Base-by-base conservation (phyloP, 495 filamentous ascomycete genomes). In the Recurvomyces mirabilis region DNA sequence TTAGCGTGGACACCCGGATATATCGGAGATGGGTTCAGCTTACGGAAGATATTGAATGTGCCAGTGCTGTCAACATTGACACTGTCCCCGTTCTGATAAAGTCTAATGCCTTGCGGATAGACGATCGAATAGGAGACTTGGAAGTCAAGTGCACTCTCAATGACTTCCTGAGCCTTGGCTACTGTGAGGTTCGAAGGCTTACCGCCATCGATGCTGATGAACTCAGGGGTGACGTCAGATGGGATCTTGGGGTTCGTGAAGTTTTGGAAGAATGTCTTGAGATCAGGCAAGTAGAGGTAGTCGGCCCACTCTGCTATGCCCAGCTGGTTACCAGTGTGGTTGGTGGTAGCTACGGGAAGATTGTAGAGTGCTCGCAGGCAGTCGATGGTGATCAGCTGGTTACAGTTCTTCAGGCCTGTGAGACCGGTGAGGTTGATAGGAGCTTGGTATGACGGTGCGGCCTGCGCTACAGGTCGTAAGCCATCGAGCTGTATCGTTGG, bases 291-390 rank as follows among this genome's bases (percentile, higher is more conserved):
- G 55, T 46, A 55, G 17, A 56, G 52, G 41, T 65, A 54, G 9
- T 57, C 57, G 2, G 60, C 58, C 36, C 59, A 66, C 46, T 65
- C 61, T 7, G 68, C 67, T 33, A 77, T 70, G 37, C 74, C 74
- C 22, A 69, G 67, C 42, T 66, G 65, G 56, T 77, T 77, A 29
- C 55, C 51, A 15, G 56, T 49, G 10, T 57, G 53, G 2, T 64
- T 55, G 6, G 58, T 60, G n/a, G 60, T 49, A 2, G 62, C 63
- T 4, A 60, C 60, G 9, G 70, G 69, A 29, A 77, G 65, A 5
- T 61, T 52, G 42, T 77, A 77, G 17, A 77, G 34, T 6, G 67
- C 67, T 36, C 68, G 65, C 44, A 77, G 60, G 52, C 73, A 77
- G 20, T 67, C 67, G 6, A 70, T 66, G 9, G 70, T 74, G 44